Evolutionary conservation across 2,329 filamentous ascomycete species (phyloP), one percentile per base, ranked within the genome.

Genomic region (Epichloe gansuensis): DNA sequence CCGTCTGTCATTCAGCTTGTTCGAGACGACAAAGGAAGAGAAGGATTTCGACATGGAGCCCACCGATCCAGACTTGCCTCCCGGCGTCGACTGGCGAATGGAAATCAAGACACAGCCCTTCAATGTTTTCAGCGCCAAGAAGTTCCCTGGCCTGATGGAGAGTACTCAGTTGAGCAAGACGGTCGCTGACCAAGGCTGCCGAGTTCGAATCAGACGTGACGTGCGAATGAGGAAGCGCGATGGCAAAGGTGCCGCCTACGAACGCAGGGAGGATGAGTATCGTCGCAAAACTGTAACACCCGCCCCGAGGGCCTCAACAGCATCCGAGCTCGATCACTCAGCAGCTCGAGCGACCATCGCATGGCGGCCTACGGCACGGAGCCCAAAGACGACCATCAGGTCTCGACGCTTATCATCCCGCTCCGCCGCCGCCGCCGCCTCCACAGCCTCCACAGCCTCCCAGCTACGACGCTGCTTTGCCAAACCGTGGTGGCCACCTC

Each of bases 151-250:
- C 17, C 74, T 97, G 54, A 85, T 87, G 45, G 88, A 93, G 67
- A 96, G 90, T 72, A 98, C 93, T 0, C 75, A 80, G 12, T 75
- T 97, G 48, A 96, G 91, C 70, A 86, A 91, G 57, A 86, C 88
- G 38, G 90, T 98, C 44, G 91, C 91, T 17, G 91, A 98, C 68
- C 93, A 98, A 70, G 93, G 93, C 54, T 97, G 93, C 68, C 88
- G 91, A 59, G 93, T 98, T 31, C 86, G 93, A 46, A 98, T 98
- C 62, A 82, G 93, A 53, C 87, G 93, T 57, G 93, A 97, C 70
- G 88, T 95, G 6, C 83, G 90, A 54, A 94, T 95, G 87, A 83
- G 90, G 69, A 85, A 88, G 63, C 83, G 89, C 39, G 86, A 89
- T 55, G 78, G 78, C 56, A 91, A 91, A 70, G 71, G 75, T 11